Percentiles rank a stretch among this genome's conserved stretches.
These are phyloP conservation scores for Zygoascus tannicola DNA, from an alignment of 805 yeast species.

Conservation along the genomic window DNA sequence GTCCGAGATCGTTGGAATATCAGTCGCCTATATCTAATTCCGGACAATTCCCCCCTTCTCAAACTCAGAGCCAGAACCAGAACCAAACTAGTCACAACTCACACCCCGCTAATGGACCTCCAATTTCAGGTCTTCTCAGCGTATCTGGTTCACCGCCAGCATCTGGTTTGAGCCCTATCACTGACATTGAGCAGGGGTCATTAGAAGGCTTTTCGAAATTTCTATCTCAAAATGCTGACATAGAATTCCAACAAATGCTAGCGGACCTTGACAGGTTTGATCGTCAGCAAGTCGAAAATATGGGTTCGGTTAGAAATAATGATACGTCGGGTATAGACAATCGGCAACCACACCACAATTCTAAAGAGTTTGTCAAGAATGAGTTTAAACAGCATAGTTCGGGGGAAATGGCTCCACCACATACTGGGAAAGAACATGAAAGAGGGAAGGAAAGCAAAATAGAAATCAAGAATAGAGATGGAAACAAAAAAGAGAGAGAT, in stretches of 20 bases:
- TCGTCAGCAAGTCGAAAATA: not conserved
- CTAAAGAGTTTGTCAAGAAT: too few species aligned
- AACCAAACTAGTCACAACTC: not conserved
- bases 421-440: not conserved
- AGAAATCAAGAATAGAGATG: not conserved
- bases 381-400: not conserved
- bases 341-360: too few species aligned
- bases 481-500: not conserved
- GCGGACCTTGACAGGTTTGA: not conserved
- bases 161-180: not conserved
- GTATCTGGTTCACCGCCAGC: not conserved
- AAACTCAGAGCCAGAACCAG: not conserved
- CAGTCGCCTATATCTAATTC: not conserved
- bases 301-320: not conserved
- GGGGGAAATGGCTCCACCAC: not conserved
- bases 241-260: not conserved
- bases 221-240: not conserved
- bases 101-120: not conserved
- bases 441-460: not conserved
- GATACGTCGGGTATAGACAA: not conserved
- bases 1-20: not conserved
- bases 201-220: not conserved
- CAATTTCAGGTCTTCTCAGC: not conserved
- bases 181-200: not conserved
- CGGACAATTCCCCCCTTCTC: not conserved